Percentiles rank a stretch among this genome's conserved stretches.
phyloP scores from a whole-genome alignment of 2,329 filamentous ascomycete genomes.

The Calonectria leucothoes region DNA sequence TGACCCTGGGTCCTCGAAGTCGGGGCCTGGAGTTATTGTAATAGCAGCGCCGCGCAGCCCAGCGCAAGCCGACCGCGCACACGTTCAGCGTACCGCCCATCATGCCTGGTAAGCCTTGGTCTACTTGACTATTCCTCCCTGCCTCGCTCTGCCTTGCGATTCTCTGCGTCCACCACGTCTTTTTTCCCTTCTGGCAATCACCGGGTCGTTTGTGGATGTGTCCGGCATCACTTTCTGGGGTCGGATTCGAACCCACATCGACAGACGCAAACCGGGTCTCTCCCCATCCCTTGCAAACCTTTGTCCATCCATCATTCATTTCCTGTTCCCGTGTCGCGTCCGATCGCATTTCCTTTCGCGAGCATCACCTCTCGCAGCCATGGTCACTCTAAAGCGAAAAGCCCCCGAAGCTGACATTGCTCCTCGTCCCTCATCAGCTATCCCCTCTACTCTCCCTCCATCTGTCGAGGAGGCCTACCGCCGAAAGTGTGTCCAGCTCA shows the following conservation, averaged over 20 bases:
- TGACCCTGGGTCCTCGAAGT: conserved; percentile 8
- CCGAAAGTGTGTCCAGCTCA: conserved; percentile 94
- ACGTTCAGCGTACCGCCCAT: conserved; percentile 6
- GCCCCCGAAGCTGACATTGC: conserved; percentile 50
- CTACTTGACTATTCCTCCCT: background rate
- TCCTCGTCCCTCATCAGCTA: conserved; percentile 50
- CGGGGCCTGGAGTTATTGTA: conserved; percentile 4
- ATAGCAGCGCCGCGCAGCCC: conserved; percentile 12
- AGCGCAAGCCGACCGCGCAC: conserved; percentile 6
- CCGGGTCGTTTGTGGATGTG: background rate
- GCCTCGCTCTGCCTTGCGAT: background rate
- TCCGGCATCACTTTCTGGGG: background rate
- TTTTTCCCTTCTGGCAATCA: background rate
- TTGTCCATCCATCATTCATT: conserved; percentile 11
- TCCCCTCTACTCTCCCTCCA: conserved; percentile 77
- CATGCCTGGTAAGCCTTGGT: conserved; percentile 24
- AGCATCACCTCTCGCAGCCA: conserved; percentile 25
- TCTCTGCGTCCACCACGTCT: background rate
- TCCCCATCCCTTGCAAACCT: conserved; percentile 6
- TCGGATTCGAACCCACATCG: conserved; percentile 9
- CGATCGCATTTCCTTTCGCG: conserved; percentile 11
- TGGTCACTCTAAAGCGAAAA: conserved; percentile 50
- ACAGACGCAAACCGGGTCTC: conserved; percentile 9
- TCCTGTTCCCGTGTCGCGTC: background rate
- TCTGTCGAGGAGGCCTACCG: conserved; percentile 97